phyloP scores from a whole-genome alignment of 2,329 filamentous ascomycete species.

The Scedosporium dehoogii region DNA sequence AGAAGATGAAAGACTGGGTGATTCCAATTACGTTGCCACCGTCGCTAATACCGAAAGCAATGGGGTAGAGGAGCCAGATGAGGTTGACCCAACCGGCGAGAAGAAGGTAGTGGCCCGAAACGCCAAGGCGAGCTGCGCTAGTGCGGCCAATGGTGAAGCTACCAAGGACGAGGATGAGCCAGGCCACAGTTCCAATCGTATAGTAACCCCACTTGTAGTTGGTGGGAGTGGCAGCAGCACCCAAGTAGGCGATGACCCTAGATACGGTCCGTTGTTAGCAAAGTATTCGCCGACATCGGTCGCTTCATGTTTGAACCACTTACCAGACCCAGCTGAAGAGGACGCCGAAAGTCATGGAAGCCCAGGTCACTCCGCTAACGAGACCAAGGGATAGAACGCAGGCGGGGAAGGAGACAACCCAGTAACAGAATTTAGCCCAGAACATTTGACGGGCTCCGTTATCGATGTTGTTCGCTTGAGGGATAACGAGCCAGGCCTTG shows the following conservation, averaged over 20 bases:
- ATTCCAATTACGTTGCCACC: conserved; percentile 40
- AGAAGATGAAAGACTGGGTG: conserved; percentile 37
- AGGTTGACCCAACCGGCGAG: conserved; percentile 39
- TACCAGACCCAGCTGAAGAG: conserved; percentile 39
- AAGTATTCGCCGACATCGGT: too few species aligned
- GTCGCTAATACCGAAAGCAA: conserved; percentile 42
- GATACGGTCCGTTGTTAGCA: too few species aligned
- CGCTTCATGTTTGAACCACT: not conserved
- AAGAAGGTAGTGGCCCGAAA: conserved; percentile 32
- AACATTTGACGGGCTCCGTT: conserved; percentile 37
- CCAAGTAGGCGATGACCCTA: conserved; percentile 28
- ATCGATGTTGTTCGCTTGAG: conserved; percentile 20
- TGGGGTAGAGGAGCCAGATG: conserved; percentile 43
- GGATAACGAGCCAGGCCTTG: conserved; percentile 33
- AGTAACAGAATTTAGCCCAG: conserved; percentile 46
- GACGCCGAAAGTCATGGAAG: conserved; percentile 42
- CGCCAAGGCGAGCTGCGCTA: conserved; percentile 29
- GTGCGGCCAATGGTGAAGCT: conserved; percentile 28
- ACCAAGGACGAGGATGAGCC: conserved; percentile 32
- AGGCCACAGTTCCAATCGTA: conserved; percentile 39
- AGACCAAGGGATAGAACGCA: conserved; percentile 36
- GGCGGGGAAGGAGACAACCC: conserved; percentile 39
- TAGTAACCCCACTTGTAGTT: conserved; percentile 51
- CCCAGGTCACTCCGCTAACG: conserved; percentile 43
- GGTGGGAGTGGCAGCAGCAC: conserved; percentile 34